Evolutionary conservation across 2,329 filamentous ascomycete species (phyloP).

Genomic region (Proliferodiscus dingleyae): DNA sequence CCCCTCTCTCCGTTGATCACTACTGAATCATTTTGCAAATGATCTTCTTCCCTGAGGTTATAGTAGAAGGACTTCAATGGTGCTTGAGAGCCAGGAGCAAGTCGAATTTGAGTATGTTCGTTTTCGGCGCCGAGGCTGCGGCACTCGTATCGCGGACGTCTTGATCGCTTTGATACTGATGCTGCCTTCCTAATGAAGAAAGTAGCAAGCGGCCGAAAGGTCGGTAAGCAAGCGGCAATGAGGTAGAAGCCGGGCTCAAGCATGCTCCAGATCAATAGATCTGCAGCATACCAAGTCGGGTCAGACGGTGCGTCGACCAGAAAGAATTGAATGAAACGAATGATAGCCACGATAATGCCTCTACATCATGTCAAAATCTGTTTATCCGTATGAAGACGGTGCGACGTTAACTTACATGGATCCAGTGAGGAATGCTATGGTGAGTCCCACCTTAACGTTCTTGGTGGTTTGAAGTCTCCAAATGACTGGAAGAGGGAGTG

Average conservation of each 20-base stretch:
- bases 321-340: not conserved
- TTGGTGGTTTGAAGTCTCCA: conserved; percentile 4
- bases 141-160: too few species aligned
- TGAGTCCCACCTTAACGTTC: conserved; percentile 3
- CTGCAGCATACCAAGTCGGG: not conserved
- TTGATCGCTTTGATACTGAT: too few species aligned
- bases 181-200: too few species aligned
- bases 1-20: too few species aligned
- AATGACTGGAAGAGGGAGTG: conserved; percentile 5
- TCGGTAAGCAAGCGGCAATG: not conserved
- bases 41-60: too few species aligned
- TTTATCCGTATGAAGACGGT: too few species aligned
- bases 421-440: conserved; percentile 3
- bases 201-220: not conserved
- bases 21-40: too few species aligned
- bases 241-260: not conserved
- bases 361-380: not conserved
- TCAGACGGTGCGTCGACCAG: not conserved
- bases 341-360: not conserved
- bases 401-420: conserved; percentile 13
- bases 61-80: too few species aligned
- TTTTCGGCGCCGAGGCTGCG: too few species aligned
- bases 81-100: too few species aligned
- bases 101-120: too few species aligned
- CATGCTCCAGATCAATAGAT: not conserved